Conservation (phyloP, 495 filamentous ascomycete species). For the Penicillium coffeae region DNA sequence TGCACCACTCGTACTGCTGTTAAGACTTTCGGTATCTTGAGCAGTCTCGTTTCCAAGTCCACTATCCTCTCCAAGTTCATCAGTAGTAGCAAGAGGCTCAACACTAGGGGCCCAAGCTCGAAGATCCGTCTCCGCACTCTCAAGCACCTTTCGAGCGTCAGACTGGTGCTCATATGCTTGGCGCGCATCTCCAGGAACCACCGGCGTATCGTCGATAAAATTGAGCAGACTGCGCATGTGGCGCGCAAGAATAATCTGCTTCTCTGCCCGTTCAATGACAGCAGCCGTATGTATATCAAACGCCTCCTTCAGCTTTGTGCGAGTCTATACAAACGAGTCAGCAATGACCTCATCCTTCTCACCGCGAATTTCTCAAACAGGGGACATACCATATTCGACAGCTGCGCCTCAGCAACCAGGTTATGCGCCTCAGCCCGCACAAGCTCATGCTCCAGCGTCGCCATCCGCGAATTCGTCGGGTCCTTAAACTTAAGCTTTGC, state of each 20-base stretch:
- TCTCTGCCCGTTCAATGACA: slow-evolving; percentile 91
- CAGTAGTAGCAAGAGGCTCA: slow-evolving; percentile 14
- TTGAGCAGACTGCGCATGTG: slow-evolving; percentile 82
- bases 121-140: slow-evolving; percentile 87
- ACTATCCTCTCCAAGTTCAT: slow-evolving; percentile 1
- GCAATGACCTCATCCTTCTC: neutral
- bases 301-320: slow-evolving; percentile 90
- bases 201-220: slow-evolving; percentile 85
- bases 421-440: slow-evolving; percentile 93
- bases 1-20: neutral
- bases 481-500: slow-evolving; percentile 85
- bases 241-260: slow-evolving; percentile 87
- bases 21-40: slow-evolving; percentile 5
- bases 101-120: slow-evolving; percentile 57
- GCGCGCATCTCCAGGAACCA: slow-evolving; percentile 79
- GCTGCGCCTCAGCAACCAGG: slow-evolving; percentile 91
- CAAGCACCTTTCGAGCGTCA: slow-evolving; percentile 77
- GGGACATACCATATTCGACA: slow-evolving; percentile 78
- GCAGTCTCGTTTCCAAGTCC: neutral
- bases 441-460: slow-evolving; percentile 89
- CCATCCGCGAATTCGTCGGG: slow-evolving; percentile 68
- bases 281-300: slow-evolving; percentile 83
- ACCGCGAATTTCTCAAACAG: neutral
- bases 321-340: slow-evolving; percentile 53
- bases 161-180: slow-evolving; percentile 58